These are phyloP conservation scores for Castanea sativa DNA, from an alignment of 306 rosid species.

Conservation along the genomic window DNA sequence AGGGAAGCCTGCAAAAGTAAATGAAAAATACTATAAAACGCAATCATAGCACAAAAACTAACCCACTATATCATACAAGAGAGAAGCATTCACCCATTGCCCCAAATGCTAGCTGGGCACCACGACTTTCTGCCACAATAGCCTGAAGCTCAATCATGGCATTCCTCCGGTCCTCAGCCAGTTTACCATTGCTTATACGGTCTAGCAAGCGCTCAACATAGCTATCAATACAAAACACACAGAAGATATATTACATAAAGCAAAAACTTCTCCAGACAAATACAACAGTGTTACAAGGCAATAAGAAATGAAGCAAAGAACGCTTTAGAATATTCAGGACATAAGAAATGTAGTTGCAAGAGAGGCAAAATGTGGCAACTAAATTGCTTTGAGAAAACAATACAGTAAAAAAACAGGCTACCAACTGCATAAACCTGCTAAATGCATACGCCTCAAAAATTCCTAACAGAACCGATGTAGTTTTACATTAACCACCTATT, in stretches of 20 bases:
- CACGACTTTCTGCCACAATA: constrained; percentile 69
- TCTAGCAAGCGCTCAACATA: constrained; percentile 86
- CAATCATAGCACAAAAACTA: neutral
- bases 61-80: constrained; percentile 1
- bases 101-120: constrained; percentile 86
- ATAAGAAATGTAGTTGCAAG: neutral
- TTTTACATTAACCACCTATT: neutral
- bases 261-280: neutral
- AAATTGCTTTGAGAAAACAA: constrained; percentile 4
- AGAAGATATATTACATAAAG: constrained; percentile 1
- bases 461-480: neutral
- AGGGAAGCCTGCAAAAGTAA: constrained; percentile 69
- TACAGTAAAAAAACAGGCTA: neutral
- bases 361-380: neutral
- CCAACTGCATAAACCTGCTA: constrained; percentile 5
- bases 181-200: constrained; percentile 88
- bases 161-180: constrained; percentile 80
- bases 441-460: neutral
- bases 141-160: constrained; percentile 92
- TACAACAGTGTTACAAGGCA: neutral
- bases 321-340: neutral
- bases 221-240: constrained; percentile 39
- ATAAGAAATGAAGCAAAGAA: constrained; percentile 8
- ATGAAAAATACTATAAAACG: constrained; percentile 10
- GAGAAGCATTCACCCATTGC: constrained; percentile 71